Evolutionary conservation across 768 basidiomycete genomes (phyloP), one percentile per base, ranked within the genome.

Genomic region (Lactarius indigo): DNA sequence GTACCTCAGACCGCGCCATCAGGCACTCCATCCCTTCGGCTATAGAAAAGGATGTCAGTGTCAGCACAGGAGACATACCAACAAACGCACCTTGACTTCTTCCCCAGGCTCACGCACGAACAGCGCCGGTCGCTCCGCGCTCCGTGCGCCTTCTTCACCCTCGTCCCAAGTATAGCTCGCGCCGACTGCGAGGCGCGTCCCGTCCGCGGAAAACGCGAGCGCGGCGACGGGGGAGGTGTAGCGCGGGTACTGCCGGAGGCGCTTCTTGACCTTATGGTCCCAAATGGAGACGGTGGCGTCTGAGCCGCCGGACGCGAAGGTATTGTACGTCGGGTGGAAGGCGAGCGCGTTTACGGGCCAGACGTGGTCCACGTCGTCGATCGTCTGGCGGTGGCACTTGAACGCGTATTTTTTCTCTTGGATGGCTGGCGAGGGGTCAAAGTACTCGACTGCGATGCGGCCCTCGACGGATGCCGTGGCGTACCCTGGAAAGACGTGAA

Each of bases 221-320:
- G 89, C 84, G 0, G 92, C 86, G n/a, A 97, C 87, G 3, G 89
- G 83, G 0, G 85, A 82, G 5, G 82, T 77, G 77, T 88, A 94
- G 73, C 92, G 92, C 0, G 89, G 88, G 69, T 92, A 96, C 72
- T 96, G 94, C 30, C 94, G 87, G 61, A 98, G 80, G 2, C 97
- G 88, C 75, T 98, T 98, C 80, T 98, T 97, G 63, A 96, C 90
- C 70, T 90, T 89, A 77, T 96, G 94, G 74, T 98, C 97, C 97
- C 97, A 99, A 66, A 98, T 88, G 0, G 94, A 94, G 52, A 98
- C 92, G 1, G 91, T 91, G 0, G 89, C 89, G 75, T 99, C 97
- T 0, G 94, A 96, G 42, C 97, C 97, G 2, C 90, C 96, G 0
- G 96, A 96, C 0, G 94, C 94, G 72, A 99, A 97, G 0, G 96